These are phyloP conservation scores for Candida michaelii DNA, from an alignment of 805 yeast species.

Conservation along the genomic window DNA sequence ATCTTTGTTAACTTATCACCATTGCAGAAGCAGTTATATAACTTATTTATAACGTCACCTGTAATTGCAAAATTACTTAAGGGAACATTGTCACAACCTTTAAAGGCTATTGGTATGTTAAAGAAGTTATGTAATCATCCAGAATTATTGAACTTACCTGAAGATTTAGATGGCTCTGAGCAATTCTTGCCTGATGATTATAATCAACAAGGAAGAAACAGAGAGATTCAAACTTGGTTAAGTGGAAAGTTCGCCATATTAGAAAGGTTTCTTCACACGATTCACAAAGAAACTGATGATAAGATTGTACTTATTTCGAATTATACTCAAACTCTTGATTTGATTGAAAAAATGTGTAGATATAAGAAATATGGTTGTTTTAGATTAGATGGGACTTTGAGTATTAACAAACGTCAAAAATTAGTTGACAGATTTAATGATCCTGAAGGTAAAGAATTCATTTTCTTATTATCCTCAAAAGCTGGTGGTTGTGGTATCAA, in stretches of 20 bases:
- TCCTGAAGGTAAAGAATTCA: constrained; percentile 84
- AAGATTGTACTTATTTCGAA: constrained; percentile 93
- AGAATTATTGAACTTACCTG: constrained; percentile 71
- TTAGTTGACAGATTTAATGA: constrained; percentile 89
- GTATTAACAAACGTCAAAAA: constrained; percentile 87
- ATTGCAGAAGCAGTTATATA: constrained; percentile 70
- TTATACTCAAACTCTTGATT: constrained; percentile 90
- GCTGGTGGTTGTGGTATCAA: constrained; percentile 99
- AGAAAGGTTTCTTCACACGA: constrained; percentile 78
- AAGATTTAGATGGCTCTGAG: constrained; percentile 73
- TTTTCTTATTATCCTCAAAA: constrained; percentile 86
- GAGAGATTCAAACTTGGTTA: constrained; percentile 74
- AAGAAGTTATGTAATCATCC: constrained; percentile 96
- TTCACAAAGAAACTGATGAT: constrained; percentile 81
- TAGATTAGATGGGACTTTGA: constrained; percentile 90
- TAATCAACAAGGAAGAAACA: constrained; percentile 52
- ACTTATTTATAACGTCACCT: constrained; percentile 74
- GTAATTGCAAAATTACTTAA: constrained; percentile 66
- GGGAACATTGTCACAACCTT: constrained; percentile 76
- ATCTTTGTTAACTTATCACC: constrained; percentile 85
- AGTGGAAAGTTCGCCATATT: constrained; percentile 87
- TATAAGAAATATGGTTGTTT: constrained; percentile 69
- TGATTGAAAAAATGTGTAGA: constrained; percentile 86
- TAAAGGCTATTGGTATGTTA: constrained; percentile 83
- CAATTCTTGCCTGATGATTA: constrained; percentile 74